Evolutionary conservation across 2,329 filamentous ascomycete genomes (phyloP).

Genomic region (Aureobasidium sp.): DNA sequence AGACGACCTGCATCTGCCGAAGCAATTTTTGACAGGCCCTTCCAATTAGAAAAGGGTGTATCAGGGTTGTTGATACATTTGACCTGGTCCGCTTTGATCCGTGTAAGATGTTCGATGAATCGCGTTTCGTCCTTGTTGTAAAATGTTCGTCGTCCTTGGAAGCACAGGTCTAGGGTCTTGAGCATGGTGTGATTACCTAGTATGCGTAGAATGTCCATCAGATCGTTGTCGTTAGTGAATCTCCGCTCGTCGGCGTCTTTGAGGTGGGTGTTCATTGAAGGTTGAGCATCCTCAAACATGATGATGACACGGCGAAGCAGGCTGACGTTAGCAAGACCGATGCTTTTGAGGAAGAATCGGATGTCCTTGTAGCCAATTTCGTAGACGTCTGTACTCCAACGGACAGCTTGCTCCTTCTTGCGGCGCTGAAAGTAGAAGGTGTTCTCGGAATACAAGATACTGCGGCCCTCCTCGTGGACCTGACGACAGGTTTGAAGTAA

Average conservation of each 20-base stretch:
- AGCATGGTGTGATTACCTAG: constrained; percentile 34
- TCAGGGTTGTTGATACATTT: constrained; percentile 23
- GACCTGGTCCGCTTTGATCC: constrained; percentile 37
- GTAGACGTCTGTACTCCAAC: constrained; percentile 30
- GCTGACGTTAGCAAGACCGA: constrained; percentile 38
- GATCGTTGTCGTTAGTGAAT: constrained; percentile 39
- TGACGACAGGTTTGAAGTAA: constrained; percentile 39
- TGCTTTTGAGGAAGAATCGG: constrained; percentile 37
- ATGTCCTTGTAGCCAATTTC: constrained; percentile 41
- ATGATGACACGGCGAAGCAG: constrained; percentile 39
- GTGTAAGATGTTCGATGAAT: constrained; percentile 37
- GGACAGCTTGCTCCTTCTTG: constrained; percentile 24
- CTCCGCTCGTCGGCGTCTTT: constrained; percentile 35
- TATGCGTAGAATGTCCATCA: constrained; percentile 37
- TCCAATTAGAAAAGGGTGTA: constrained; percentile 8
- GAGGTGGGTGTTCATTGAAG: constrained; percentile 31
- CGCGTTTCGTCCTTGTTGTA: constrained; percentile 28
- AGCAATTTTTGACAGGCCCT: not conserved
- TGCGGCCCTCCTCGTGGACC: constrained; percentile 37
- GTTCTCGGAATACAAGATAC: constrained; percentile 43
- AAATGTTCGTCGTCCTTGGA: constrained; percentile 32
- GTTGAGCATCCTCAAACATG: constrained; percentile 37
- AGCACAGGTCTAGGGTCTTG: constrained; percentile 33
- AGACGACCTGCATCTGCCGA: not conserved
- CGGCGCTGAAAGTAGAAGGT: constrained; percentile 37